Base-by-base conservation (phyloP, 2,329 filamentous ascomycete species). In the Aspergillus brunneoviolaceus region DNA sequence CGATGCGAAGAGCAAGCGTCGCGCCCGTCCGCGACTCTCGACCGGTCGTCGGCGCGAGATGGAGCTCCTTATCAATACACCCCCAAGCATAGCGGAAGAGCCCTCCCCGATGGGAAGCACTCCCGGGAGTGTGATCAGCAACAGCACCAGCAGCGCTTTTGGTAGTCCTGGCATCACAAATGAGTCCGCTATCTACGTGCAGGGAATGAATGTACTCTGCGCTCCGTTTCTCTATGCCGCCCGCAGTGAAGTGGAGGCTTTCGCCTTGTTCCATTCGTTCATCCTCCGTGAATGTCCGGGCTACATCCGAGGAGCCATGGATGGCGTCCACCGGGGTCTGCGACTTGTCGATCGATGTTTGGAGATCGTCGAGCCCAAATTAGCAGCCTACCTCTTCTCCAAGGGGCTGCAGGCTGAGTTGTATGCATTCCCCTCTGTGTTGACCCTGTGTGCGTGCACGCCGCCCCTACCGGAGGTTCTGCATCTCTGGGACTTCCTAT, bases 191-290 rank as follows among this genome's bases (percentile, higher is more conserved):
- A 93, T 91, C 47, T 99, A 99, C 70, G 94, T 99, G 2, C 95
- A 99, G 77, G 95, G 95, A 66, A 98, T 99, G 94, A 99, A 99
- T 73, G 95, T 99, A 47, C 85, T 99, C 16, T 94, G 93, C 10
- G 95, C 95, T 0, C 95, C 95, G 0, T 97, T 99, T 72, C 82
- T 99, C 50, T 99, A 99, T 74, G 92, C 92, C 5, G 93, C 95
- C 1, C 88, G 92, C 60, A 96, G 92, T 74, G 95, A 99, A 78
- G 89, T 93, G 6, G 93, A 99, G 78, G 95, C 95, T 2, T 99
- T 96, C 69, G 89, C 91, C 5, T 89, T 92, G 1, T 97, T 99
- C 70, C 88, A 96, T 73, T 88, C 87, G 49, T 89, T 97, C 64
- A 87, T 99, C 64, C 96, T 92, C 1, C 83, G 85, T 58, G 94